These are phyloP conservation scores for Apiospora pterosperma DNA, from an alignment of 2,329 filamentous ascomycete species.

Conservation along the genomic window DNA sequence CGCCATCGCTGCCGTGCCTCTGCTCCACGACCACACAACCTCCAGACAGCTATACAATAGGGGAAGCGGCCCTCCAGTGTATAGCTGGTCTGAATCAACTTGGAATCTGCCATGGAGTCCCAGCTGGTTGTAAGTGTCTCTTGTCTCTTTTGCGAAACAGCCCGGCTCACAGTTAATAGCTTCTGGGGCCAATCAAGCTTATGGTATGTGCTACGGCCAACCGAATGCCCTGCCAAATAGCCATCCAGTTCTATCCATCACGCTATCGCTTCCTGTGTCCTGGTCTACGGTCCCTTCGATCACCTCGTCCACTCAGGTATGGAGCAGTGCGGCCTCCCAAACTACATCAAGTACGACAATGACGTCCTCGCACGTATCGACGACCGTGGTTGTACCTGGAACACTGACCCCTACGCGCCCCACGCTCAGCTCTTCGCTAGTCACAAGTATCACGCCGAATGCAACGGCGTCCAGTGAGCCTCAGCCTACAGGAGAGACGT, in stretches of 20 bases:
- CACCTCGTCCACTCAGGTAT: neutral
- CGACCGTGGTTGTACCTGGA: constrained; percentile 3
- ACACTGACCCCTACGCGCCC: neutral
- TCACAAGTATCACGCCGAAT: constrained; percentile 18
- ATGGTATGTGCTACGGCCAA: constrained; percentile 54
- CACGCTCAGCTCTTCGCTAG: constrained; percentile 19
- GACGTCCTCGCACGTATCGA: constrained; percentile 7
- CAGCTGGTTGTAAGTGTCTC: constrained; percentile 34
- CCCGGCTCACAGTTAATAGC: constrained; percentile 21
- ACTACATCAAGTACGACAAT: constrained; percentile 13
- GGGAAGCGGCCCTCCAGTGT: constrained; percentile 69
- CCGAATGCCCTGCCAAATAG: constrained; percentile 52
- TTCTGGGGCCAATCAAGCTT: constrained; percentile 44
- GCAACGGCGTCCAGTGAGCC: constrained; percentile 8
- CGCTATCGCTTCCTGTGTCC: constrained; percentile 41
- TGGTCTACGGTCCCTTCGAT: constrained; percentile 8
- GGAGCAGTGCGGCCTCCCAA: neutral
- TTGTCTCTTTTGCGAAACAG: no score
- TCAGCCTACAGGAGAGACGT: constrained; percentile 8
- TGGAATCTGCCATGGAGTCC: constrained; percentile 48
- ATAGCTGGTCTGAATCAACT: constrained; percentile 50
- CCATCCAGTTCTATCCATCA: constrained; percentile 56
- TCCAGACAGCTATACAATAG: constrained; percentile 61
- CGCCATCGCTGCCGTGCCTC: constrained; percentile 57
- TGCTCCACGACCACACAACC: constrained; percentile 57